Percentiles rank a stretch among this genome's conserved stretches.
These are phyloP conservation scores for Phytophthora fragariae DNA, from an alignment of 352 stramenopile species.

Conservation along the genomic window DNA sequence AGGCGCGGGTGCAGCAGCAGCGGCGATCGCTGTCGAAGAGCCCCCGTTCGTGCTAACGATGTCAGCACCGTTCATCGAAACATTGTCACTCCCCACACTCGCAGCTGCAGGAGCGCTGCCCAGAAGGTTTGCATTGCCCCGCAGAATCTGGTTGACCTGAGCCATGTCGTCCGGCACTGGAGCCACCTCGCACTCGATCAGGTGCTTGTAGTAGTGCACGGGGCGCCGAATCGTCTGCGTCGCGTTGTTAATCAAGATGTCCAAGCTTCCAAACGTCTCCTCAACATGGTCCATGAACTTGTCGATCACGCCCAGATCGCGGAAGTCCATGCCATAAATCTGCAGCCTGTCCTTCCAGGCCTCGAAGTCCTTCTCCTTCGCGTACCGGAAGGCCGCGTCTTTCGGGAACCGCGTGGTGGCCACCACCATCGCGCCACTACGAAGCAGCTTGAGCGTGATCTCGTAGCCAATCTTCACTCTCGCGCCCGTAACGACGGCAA, in stretches of 20 bases:
- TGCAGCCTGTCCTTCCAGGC: conserved; percentile 84
- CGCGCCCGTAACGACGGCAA: conserved; percentile 93
- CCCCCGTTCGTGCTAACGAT: conserved; percentile 40
- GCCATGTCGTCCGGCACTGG: conserved; percentile 58
- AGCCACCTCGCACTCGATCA: conserved; percentile 82
- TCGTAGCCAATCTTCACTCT: conserved; percentile 97
- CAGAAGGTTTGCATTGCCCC: conserved; percentile 60
- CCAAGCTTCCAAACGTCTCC: conserved; percentile 70
- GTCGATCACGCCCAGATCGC: conserved; percentile 94
- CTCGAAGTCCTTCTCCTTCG: conserved; percentile 87
- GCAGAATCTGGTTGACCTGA: conserved; percentile 55
- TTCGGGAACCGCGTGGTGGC: conserved; percentile 96
- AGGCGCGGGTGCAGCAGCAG: conserved; percentile 38
- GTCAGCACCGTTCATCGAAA: conserved; percentile 25
- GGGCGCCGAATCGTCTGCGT: conserved; percentile 96
- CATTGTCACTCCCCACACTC: conserved; percentile 12
- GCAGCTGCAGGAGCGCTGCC: conserved; percentile 5
- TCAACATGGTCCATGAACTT: conserved; percentile 93
- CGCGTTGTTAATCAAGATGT: conserved; percentile 97
- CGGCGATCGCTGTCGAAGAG: conserved; percentile 15
- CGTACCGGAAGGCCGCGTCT: conserved; percentile 88
- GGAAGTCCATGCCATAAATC: conserved; percentile 95
- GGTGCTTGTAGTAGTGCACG: conserved; percentile 91
- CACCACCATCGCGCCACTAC: conserved; percentile 86
- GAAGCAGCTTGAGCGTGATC: conserved; percentile 93